Conservation (phyloP, 495 filamentous ascomycete species). For the Trichoderma erinaceum region DNA sequence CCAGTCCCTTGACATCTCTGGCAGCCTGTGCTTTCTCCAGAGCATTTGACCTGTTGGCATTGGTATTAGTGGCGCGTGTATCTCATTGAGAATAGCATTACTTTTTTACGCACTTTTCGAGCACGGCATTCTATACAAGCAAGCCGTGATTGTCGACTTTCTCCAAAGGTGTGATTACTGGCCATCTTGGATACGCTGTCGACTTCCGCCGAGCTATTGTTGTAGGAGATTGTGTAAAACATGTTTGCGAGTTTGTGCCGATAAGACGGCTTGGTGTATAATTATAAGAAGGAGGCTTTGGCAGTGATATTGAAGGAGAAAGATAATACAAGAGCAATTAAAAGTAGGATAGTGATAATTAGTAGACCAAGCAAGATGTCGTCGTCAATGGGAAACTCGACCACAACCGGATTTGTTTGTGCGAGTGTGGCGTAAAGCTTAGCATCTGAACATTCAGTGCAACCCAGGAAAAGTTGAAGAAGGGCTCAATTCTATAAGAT, state of each 20-base stretch:
- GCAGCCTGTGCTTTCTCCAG: constrained; percentile 7
- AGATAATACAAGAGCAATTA: background rate
- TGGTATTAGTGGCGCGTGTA: background rate
- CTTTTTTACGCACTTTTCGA: background rate
- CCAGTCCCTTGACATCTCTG: constrained; percentile 3
- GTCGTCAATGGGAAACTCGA: too few species aligned
- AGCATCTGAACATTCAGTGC: too few species aligned
- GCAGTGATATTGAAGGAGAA: too few species aligned
- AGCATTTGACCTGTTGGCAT: background rate
- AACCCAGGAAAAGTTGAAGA: too few species aligned
- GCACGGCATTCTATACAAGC: constrained; percentile 7
- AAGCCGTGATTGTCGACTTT: background rate
- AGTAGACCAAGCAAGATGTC: too few species aligned
- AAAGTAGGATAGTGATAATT: too few species aligned
- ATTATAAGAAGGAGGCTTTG: background rate
- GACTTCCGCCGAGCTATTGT: background rate
- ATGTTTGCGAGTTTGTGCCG: background rate
- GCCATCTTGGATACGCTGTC: background rate
- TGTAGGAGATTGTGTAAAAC: constrained; percentile 9
- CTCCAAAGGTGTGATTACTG: background rate
- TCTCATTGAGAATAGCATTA: background rate
- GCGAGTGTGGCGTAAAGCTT: too few species aligned
- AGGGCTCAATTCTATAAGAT: too few species aligned
- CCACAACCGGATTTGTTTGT: too few species aligned
- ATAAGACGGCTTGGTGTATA: background rate